A percentile compares a stretch with the other conserved stretches of the same genome.
These are phyloP conservation scores for Rhinocladiella similis DNA, from an alignment of 2,329 filamentous ascomycete genomes.

Conservation along the genomic window DNA sequence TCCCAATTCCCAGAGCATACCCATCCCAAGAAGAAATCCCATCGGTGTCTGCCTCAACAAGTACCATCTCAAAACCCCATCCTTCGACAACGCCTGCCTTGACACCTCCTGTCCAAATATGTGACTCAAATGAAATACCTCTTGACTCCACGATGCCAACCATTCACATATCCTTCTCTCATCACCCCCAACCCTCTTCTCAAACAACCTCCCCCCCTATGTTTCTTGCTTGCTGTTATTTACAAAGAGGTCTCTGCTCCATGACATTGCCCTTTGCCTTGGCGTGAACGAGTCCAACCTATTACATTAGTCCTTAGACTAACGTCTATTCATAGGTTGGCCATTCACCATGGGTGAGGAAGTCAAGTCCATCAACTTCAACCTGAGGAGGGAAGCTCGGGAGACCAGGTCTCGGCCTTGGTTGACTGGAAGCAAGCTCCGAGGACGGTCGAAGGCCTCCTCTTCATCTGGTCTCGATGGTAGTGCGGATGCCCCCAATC, in stretches of 20 bases:
- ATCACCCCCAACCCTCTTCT: too few species aligned
- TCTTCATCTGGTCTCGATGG: constrained; percentile 9
- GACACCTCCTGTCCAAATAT: too few species aligned
- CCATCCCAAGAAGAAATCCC: too few species aligned
- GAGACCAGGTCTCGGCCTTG: constrained; percentile 23
- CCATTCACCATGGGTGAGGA: constrained; percentile 3
- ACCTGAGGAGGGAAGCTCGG: constrained; percentile 17
- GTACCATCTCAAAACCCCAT: too few species aligned
- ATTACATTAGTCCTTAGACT: neutral
- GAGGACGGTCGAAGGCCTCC: constrained; percentile 4
- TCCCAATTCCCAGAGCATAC: neutral
- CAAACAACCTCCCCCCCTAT: too few species aligned
- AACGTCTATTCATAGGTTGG: neutral
- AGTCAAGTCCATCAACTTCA: constrained; percentile 5
- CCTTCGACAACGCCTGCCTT: too few species aligned
- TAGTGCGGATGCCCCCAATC: constrained; percentile 15
- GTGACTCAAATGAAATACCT: too few species aligned
- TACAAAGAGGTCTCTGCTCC: too few species aligned
- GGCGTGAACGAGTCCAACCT: neutral
- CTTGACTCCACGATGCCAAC: too few species aligned
- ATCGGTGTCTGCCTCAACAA: too few species aligned
- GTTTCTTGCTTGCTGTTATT: too few species aligned
- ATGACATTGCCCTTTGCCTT: neutral
- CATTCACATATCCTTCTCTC: too few species aligned
- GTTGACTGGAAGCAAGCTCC: constrained; percentile 22